Evolutionary conservation across 768 basidiomycete genomes (phyloP).

Genomic region (Dioszegia aurantiaca): DNA sequence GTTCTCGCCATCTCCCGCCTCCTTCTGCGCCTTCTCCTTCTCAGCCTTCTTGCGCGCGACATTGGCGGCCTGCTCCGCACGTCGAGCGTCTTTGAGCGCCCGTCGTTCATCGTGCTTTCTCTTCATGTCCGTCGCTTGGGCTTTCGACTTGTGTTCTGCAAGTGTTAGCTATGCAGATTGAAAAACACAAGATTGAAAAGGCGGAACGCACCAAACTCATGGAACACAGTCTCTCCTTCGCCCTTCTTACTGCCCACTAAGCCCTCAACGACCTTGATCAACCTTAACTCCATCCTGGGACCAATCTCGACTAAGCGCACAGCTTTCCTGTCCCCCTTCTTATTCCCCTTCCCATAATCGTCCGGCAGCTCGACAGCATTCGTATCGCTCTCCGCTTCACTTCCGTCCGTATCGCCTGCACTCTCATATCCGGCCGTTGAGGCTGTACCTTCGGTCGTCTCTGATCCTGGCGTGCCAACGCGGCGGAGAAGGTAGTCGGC

Average conservation of each 20-base stretch:
- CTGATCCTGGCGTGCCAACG: conserved; percentile 60
- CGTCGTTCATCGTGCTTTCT: conserved; percentile 74
- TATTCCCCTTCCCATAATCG: conserved; percentile 93
- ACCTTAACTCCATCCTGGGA: conserved; percentile 84
- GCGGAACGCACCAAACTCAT: conserved; percentile 74
- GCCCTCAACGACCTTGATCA: conserved; percentile 93
- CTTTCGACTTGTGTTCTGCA: conserved; percentile 83
- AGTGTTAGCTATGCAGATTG: conserved; percentile 17
- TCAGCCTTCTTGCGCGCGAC: conserved; percentile 73
- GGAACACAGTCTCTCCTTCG: conserved; percentile 88
- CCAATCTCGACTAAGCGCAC: conserved; percentile 91
- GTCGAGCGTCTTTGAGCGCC: conserved; percentile 69
- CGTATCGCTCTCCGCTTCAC: conserved; percentile 60
- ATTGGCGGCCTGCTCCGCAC: conserved; percentile 88
- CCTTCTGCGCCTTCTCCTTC: conserved; percentile 38
- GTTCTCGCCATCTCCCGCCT: conserved; percentile 14
- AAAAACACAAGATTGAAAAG: neutral
- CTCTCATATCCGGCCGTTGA: conserved; percentile 63
- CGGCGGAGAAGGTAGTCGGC: conserved; percentile 85
- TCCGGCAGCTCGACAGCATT: conserved; percentile 71
- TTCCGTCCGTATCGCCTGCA: conserved; percentile 73
- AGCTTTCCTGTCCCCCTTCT: conserved; percentile 83
- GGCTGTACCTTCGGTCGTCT: conserved; percentile 66
- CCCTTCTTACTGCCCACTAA: conserved; percentile 68
- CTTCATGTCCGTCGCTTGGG: conserved; percentile 66